Conservation (phyloP, 2,329 filamentous ascomycete genomes). For the Penicillium aurantiogriseum region DNA sequence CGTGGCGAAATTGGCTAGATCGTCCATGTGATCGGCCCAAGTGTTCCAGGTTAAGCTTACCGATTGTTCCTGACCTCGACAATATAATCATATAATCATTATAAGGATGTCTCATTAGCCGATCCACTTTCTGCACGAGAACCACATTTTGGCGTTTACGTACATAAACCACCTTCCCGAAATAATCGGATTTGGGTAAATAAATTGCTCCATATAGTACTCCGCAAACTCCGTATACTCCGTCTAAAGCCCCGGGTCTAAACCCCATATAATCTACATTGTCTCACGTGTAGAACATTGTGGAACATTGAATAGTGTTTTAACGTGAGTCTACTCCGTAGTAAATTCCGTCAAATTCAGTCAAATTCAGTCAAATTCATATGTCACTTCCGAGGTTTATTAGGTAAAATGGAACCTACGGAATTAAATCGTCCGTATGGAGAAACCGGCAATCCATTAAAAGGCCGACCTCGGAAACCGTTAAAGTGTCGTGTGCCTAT, state of each 20-base stretch:
- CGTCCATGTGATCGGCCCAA: neutral
- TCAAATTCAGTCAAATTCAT: too few relatives aligned
- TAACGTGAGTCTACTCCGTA: neutral
- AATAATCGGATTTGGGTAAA: neutral
- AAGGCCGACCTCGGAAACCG: neutral
- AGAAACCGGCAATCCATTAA: neutral
- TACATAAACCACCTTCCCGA: neutral
- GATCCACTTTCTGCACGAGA: neutral
- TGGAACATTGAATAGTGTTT: neutral
- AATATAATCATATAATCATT: too few relatives aligned
- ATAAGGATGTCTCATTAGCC: neutral
- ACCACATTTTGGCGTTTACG: neutral
- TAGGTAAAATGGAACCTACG: neutral
- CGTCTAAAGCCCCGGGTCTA: too few relatives aligned
- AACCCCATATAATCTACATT: neutral
- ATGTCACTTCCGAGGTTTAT: neutral
- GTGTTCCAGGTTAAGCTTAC: neutral
- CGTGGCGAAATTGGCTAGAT: slow-evolving; percentile 7
- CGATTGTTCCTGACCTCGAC: neutral
- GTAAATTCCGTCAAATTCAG: too few relatives aligned
- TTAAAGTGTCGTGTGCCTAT: slow-evolving; percentile 1
- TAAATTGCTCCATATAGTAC: too few relatives aligned
- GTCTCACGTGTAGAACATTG: neutral
- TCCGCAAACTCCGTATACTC: too few relatives aligned
- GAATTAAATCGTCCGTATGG: too few relatives aligned